A percentile compares a stretch with the other conserved stretches of the same genome.
Conservation (phyloP, 2,329 filamentous ascomycete genomes). For the Stachybotrys echinatus region DNA sequence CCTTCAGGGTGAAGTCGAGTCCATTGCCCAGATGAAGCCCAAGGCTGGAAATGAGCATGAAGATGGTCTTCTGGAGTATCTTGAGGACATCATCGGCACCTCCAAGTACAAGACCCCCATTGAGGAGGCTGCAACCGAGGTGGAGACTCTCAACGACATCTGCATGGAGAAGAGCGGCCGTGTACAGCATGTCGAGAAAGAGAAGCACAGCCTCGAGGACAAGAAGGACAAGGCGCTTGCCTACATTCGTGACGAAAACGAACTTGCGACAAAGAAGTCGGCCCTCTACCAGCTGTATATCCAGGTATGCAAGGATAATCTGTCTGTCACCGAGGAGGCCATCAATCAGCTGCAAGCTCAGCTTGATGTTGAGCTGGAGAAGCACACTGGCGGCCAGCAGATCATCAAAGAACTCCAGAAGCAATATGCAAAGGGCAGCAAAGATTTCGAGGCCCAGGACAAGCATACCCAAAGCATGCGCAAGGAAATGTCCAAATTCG, state of each 20-base stretch:
- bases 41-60: constrained; percentile 95
- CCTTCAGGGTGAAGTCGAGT: constrained; percentile 95
- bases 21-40: constrained; percentile 98
- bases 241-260: constrained; percentile 89
- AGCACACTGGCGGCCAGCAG: constrained; percentile 84
- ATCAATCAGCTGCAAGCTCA: constrained; percentile 86
- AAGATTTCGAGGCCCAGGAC: constrained; percentile 77
- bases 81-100: constrained; percentile 97
- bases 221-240: constrained; percentile 94
- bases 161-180: constrained; percentile 93
- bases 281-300: constrained; percentile 90
- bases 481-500: constrained; percentile 87
- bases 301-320: constrained; percentile 81
- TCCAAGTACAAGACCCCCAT: constrained; percentile 98
- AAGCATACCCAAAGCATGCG: constrained; percentile 73
- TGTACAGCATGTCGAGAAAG: constrained; percentile 96
- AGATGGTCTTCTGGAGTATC: constrained; percentile 90
- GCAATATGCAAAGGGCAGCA: constrained; percentile 73
- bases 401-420: constrained; percentile 87
- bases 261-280: constrained; percentile 82
- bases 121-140: constrained; percentile 84
- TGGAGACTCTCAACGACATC: constrained; percentile 88
- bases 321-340: constrained; percentile 82
- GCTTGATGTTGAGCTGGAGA: constrained; percentile 81
- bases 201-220: constrained; percentile 86